These are phyloP conservation scores for Antitrichia curtipendula DNA, from an alignment of 225 moss, liverwort and hornwort genomes.

Conservation along the genomic window DNA sequence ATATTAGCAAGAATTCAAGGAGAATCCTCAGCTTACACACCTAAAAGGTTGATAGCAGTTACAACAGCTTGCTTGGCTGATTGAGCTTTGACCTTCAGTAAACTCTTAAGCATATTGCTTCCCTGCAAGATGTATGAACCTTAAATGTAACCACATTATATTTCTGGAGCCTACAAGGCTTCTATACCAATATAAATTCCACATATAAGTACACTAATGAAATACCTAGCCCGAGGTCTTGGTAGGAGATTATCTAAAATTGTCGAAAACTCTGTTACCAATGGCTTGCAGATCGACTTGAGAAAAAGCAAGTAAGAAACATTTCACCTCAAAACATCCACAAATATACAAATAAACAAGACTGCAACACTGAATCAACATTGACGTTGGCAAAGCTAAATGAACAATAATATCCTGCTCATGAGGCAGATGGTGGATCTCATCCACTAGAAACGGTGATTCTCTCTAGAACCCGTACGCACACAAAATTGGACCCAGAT, in stretches of 20 bases:
- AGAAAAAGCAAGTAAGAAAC: neutral
- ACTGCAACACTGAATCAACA: neutral
- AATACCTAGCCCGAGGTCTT: neutral
- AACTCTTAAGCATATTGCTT: constrained; percentile 69
- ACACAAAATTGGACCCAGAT: neutral
- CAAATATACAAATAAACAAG: neutral
- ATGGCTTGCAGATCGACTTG: neutral
- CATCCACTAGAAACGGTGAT: neutral
- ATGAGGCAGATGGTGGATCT: neutral
- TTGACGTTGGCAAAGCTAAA: neutral
- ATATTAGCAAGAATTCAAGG: neutral
- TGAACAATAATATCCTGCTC: neutral
- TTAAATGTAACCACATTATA: neutral
- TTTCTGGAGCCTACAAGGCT: neutral
- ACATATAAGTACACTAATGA: neutral
- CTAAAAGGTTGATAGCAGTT: constrained; percentile 72
- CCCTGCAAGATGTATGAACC: constrained; percentile 35
- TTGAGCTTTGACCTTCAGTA: constrained; percentile 67
- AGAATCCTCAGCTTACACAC: constrained; percentile 3
- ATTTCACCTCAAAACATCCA: neutral
- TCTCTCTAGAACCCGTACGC: neutral
- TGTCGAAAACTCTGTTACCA: neutral
- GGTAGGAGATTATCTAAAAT: neutral
- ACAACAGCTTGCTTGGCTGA: constrained; percentile 90
- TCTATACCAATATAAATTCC: neutral